A percentile compares a stretch with the other conserved stretches of the same genome.
Conservation (phyloP, 2,329 filamentous ascomycete genomes). For the Pseudocercospora eumusae region DNA sequence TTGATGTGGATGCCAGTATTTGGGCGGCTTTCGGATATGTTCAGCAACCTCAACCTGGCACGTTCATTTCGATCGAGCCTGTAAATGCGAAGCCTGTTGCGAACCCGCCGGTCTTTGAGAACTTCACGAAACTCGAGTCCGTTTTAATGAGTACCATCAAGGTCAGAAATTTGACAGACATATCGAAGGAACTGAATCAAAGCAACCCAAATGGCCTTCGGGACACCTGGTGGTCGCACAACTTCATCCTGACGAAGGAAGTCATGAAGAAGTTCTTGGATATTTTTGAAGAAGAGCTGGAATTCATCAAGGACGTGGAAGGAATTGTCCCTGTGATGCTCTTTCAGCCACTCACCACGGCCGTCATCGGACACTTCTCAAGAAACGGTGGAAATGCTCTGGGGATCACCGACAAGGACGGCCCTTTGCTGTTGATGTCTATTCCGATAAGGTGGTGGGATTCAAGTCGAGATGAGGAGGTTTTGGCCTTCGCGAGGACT, state of each 20-base stretch:
- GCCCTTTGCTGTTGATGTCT: constrained; percentile 17
- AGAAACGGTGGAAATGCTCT: constrained; percentile 23
- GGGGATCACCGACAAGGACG: constrained; percentile 9
- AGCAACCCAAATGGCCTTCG: constrained; percentile 18
- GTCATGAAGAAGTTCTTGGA: constrained; percentile 1
- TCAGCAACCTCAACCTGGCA: background rate
- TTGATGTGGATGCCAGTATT: constrained; percentile 9
- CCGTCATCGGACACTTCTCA: constrained; percentile 7
- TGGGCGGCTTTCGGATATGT: constrained; percentile 14
- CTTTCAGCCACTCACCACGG: constrained; percentile 13
- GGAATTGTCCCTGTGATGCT: constrained; percentile 18
- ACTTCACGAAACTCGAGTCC: constrained; percentile 8
- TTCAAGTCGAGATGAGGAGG: constrained; percentile 4
- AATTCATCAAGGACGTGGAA: constrained; percentile 13
- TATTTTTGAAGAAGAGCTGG: constrained; percentile 14
- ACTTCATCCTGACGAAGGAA: constrained; percentile 12
- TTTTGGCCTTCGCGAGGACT: constrained; percentile 1
- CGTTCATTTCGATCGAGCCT: constrained; percentile 8
- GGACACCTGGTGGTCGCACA: constrained; percentile 19
- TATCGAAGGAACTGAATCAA: constrained; percentile 12
- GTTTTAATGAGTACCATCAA: background rate
- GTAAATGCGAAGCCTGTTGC: constrained; percentile 10
- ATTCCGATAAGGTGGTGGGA: constrained; percentile 16
- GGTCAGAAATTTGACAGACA: constrained; percentile 13
- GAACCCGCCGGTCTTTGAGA: constrained; percentile 15